Percentiles rank a stretch among this genome's conserved stretches.
Conservation (phyloP, 1,284 basidiomycete species). For the Naganishia cerealis region DNA sequence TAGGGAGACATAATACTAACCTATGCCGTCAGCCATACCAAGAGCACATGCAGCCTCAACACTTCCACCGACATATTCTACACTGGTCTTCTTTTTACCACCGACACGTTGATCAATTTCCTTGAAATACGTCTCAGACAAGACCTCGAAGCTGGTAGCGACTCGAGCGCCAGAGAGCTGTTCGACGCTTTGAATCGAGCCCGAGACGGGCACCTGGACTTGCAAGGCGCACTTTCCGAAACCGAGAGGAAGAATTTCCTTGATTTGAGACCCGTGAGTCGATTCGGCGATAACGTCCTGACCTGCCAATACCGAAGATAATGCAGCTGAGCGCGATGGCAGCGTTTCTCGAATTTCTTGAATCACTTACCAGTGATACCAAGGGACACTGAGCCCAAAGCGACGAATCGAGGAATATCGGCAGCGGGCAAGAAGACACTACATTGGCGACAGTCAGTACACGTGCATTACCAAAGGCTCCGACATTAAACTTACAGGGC, state of each 20-base stretch:
- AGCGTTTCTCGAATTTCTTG: background rate
- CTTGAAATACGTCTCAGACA: slow-evolving; percentile 77
- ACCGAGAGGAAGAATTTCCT: slow-evolving; percentile 78
- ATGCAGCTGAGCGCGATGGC: background rate
- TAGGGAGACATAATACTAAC: slow-evolving; percentile 46
- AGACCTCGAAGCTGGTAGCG: slow-evolving; percentile 89
- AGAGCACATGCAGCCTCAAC: slow-evolving; percentile 97
- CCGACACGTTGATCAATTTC: slow-evolving; percentile 66
- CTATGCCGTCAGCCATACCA: slow-evolving; percentile 94
- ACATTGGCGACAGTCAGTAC: slow-evolving; percentile 24
- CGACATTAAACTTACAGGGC: slow-evolving; percentile 66
- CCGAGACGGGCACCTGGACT: slow-evolving; percentile 86
- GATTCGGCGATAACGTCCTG: slow-evolving; percentile 96
- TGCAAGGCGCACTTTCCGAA: slow-evolving; percentile 95
- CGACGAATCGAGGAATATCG: slow-evolving; percentile 98
- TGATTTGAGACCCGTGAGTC: slow-evolving; percentile 71
- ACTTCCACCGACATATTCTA: slow-evolving; percentile 95
- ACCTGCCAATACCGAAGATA: slow-evolving; percentile 57
- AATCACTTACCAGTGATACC: slow-evolving; percentile 49
- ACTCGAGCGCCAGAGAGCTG: slow-evolving; percentile 86
- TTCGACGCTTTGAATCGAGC: slow-evolving; percentile 69
- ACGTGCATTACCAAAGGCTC: background rate
- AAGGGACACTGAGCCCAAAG: slow-evolving; percentile 80
- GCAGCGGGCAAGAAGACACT: slow-evolving; percentile 95
- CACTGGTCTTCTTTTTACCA: slow-evolving; percentile 61